Evolutionary conservation across 2,329 filamentous ascomycete species (phyloP), one percentile per base, ranked within the genome.

Genomic region (Beauveria sp.): DNA sequence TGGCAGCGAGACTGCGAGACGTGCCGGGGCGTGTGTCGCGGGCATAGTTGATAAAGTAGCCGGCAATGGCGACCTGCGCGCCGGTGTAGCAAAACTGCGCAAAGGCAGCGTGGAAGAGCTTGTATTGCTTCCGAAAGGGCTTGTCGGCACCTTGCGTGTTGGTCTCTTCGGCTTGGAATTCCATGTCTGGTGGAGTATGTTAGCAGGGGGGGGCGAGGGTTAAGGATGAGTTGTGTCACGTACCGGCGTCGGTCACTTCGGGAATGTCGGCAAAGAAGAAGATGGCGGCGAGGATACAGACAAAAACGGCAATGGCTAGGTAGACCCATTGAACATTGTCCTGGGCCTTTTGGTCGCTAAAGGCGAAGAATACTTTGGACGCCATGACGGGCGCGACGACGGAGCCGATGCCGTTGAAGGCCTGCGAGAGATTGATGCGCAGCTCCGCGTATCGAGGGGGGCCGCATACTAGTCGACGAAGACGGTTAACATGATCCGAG

Each of bases 81-180:
- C 90, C 90, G 0, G 79, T 88, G 71, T 93, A 95, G 71, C 86
- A 90, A 73, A 93, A 93, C 66, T 93, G 89, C 0, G 88, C 87
- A 66, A 86, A 83, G 0, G 88, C 83, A 14, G 88, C 90, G n/a
- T n/a, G 88, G 78, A 92, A 91, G 3, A 93, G 79, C 26, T 85
- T 84, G 72, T 88, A 91, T 67, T 91, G 87, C 73, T 89, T 88
- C 67, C 78, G 75, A 65, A 91, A 82, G 0, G 88, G 86, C 70
- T 84, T 81, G 65, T 86, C 80, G 62, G 82, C 78, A 55, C 79
- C 81, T 58, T 79, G 79, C 10, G 80, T 79, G 61, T 83, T 73
- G 3, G 79, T 70, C 63, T 84, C 79, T 42, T 78, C 73, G 2
- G 83, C 84, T 69, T 89, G 85, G 67, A 83, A 76, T 7, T 71